Evolutionary conservation across 2,329 filamentous ascomycete genomes (phyloP).

Genomic region (Incumbomyces lentus): DNA sequence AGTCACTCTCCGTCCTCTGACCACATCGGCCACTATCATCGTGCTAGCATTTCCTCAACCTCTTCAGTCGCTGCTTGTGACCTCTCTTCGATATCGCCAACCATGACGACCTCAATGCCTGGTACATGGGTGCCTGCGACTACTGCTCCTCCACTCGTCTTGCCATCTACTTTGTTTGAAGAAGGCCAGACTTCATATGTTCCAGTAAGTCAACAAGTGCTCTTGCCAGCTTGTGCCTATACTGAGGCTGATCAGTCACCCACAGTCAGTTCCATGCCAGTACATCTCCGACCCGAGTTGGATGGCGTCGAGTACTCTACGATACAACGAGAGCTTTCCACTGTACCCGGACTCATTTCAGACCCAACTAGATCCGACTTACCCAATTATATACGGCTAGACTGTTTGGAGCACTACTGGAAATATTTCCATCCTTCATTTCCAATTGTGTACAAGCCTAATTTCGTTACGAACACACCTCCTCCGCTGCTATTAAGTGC

Average conservation of each 20-base stretch:
- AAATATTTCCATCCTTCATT: conserved; percentile 28
- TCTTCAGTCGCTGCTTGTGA: conserved; percentile 20
- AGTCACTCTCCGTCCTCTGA: conserved; percentile 21
- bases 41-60: conserved; percentile 21
- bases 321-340: conserved; percentile 30
- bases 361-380: conserved; percentile 27
- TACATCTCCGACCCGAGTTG: conserved; percentile 30
- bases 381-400: conserved; percentile 29
- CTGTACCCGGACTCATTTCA: conserved; percentile 26
- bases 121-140: conserved; percentile 17
- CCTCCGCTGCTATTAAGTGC: conserved; percentile 25
- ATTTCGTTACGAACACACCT: conserved; percentile 25
- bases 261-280: conserved; percentile 28
- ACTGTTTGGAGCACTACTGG: conserved; percentile 29
- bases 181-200: conserved; percentile 15
- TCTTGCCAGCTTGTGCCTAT: conserved; percentile 14
- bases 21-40: conserved; percentile 16
- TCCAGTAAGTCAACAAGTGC: conserved; percentile 18
- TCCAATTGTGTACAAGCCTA: conserved; percentile 27
- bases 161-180: conserved; percentile 19
- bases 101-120: conserved; percentile 16
- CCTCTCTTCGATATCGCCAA: conserved; percentile 15
- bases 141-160: conserved; percentile 16
- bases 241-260: conserved; percentile 23
- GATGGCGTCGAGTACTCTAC: conserved; percentile 28